These are phyloP conservation scores for Salmacisia buchloeana DNA, from an alignment of 1,284 basidiomycete genomes.

Conservation along the genomic window DNA sequence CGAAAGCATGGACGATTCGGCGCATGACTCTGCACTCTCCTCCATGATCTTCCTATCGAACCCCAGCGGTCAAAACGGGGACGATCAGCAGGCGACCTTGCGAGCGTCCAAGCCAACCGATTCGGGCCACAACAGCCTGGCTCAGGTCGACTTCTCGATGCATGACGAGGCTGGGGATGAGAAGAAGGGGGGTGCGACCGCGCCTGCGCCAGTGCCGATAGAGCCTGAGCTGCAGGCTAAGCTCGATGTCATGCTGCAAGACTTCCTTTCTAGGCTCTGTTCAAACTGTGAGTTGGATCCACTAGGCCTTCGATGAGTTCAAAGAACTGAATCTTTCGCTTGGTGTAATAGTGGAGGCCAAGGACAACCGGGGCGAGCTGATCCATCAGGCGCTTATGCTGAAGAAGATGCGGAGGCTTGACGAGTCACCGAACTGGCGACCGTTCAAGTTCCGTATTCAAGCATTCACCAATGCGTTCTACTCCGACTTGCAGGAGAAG, in stretches of 20 bases:
- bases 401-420: constrained; percentile 47
- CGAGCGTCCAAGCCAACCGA: not conserved
- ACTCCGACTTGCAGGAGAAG: constrained; percentile 68
- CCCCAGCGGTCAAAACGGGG: not conserved
- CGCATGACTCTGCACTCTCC: not conserved
- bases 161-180: constrained; percentile 16
- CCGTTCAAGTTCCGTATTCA: constrained; percentile 99
- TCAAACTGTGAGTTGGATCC: constrained; percentile 66
- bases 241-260: constrained; percentile 84
- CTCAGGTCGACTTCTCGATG: constrained; percentile 1
- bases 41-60: not conserved
- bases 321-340: not conserved
- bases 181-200: constrained; percentile 9
- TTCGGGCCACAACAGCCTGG: not conserved
- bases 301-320: constrained; percentile 16
- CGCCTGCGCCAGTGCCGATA: constrained; percentile 12
- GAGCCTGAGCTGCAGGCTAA: constrained; percentile 65
- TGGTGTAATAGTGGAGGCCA: constrained; percentile 68
- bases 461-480: constrained; percentile 93
- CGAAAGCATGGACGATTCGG: not conserved
- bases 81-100: constrained; percentile 10
- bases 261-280: constrained; percentile 80
- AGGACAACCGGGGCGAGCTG: constrained; percentile 87
- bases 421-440: constrained; percentile 86
- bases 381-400: constrained; percentile 99